Percentiles rank a stretch among this genome's conserved stretches.
Evolutionary conservation across 805 yeast genomes (phyloP).

Genomic region (Scheffersomyces coipomensis): DNA sequence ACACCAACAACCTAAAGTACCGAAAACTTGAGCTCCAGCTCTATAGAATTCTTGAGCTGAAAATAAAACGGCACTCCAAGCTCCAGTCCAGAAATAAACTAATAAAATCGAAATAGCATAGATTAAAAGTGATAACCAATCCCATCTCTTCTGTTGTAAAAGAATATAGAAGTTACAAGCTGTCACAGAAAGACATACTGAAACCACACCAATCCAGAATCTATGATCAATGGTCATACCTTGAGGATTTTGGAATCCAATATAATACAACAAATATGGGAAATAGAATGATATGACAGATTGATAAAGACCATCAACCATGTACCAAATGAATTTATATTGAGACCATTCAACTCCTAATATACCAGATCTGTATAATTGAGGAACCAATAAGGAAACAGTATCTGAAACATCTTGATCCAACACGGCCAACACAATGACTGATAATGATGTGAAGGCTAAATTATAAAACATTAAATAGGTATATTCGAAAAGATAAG

Average conservation of each 20-base stretch:
- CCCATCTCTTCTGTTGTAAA: conserved; percentile 75
- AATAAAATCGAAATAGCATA: conserved; percentile 53
- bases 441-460: conserved; percentile 79
- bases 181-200: conserved; percentile 58
- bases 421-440: conserved; percentile 65
- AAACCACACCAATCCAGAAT: conserved; percentile 68
- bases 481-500: conserved; percentile 76
- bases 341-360: conserved; percentile 62
- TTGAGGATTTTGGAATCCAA: conserved; percentile 40
- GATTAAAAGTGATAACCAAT: conserved; percentile 60
- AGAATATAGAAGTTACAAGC: conserved; percentile 67
- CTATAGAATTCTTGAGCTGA: conserved; percentile 60
- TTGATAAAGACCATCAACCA: conserved; percentile 71
- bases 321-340: conserved; percentile 56
- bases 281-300: conserved; percentile 68
- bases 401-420: conserved; percentile 75
- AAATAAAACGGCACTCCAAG: conserved; percentile 56
- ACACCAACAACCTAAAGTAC: conserved; percentile 66
- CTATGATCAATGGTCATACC: conserved; percentile 65
- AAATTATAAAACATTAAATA: conserved; percentile 75
- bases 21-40: conserved; percentile 63
- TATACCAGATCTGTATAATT: conserved; percentile 67
- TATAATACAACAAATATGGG: conserved; percentile 56
- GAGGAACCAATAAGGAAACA: conserved; percentile 67
- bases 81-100: conserved; percentile 77